Base-by-base conservation (phyloP, 2,329 filamentous ascomycete species). In the Cercospora sp. region DNA sequence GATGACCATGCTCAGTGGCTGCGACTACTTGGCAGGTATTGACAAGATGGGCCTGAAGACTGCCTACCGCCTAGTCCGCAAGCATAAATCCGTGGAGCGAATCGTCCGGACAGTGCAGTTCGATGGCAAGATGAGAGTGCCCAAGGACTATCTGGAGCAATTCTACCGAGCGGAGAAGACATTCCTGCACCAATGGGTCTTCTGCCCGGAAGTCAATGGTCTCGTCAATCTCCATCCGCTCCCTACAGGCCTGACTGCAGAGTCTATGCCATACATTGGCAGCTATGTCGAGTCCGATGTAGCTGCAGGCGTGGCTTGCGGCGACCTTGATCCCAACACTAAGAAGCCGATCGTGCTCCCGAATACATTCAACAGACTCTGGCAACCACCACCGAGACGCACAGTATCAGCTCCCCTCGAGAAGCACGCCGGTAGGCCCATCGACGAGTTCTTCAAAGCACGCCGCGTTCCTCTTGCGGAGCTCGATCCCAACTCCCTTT, bases 1-100 rank as follows among this genome's bases (percentile, higher is more conserved):
- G 63, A 99, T 99, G 95, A 93, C 94, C 48, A 99, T 99, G 73
- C 82, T 99, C 68, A 97, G 93, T 77, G 95, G 95, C 7, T 99
- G 95, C 78, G 95, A 99, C 78, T 99, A 99, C 78, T 86, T 98
- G n/a, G 84, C 90, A 2, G 91, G 91, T 67, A 91, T 99, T 69
- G 90, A 88, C 66, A 91, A 91, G 61, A 88, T 99, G 80, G 95
- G 95, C 0, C 80, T 99, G 65, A 98, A 97, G 83, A 98, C 94
- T 5, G 94, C 95, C 0, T 91, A 99, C 79, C 89, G 93, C 55
- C 88, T 95, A 82, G 86, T 99, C 68, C 89, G 94, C 68, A 97
- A 96, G 79, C 88, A 97, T 82, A 97, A 94, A 79, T 92, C 88
- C 0, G 87, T 95, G 5, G 94, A 98, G 63, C 90, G 89, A 67